A percentile compares a stretch with the other conserved stretches of the same genome.
These are phyloP conservation scores for Diplodia mutila DNA, from an alignment of 2,329 filamentous ascomycete species.

Conservation along the genomic window DNA sequence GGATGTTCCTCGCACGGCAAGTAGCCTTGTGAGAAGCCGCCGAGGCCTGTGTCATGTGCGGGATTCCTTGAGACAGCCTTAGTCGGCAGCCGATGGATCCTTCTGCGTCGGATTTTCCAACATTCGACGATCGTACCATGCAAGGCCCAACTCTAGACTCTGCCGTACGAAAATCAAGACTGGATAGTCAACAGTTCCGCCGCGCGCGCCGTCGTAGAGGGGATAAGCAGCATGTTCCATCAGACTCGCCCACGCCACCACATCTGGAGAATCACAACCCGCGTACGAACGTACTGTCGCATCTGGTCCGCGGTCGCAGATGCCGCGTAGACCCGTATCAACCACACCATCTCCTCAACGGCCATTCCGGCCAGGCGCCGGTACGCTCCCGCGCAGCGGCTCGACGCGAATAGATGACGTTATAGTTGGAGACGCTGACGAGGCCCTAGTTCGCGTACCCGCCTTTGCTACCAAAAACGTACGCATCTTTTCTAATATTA, in stretches of 20 bases:
- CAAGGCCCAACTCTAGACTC: conserved; percentile 37
- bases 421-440: conserved; percentile 37
- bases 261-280: conserved; percentile 50
- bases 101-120: conserved; percentile 34
- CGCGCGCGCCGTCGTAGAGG: conserved; percentile 53
- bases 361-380: conserved; percentile 53
- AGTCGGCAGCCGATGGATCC: conserved; percentile 36
- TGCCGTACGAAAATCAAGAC: conserved; percentile 43
- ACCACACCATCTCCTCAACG: conserved; percentile 49
- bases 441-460: conserved; percentile 41
- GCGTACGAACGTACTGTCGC: conserved; percentile 49
- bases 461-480: background rate
- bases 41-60: conserved; percentile 36
- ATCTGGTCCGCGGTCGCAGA: conserved; percentile 55
- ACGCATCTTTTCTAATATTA: conserved; percentile 35
- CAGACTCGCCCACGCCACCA: conserved; percentile 56
- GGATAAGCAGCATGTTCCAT: conserved; percentile 55
- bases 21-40: conserved; percentile 33
- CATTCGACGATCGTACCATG: conserved; percentile 31
- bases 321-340: conserved; percentile 47
- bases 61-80: conserved; percentile 29
- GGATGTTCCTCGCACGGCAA: conserved; percentile 29
- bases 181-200: conserved; percentile 49
- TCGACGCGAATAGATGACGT: conserved; percentile 53
- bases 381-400: conserved; percentile 52